Conservation (phyloP, 73 alveolate genomes). For the Paramecium pentaurelia region DNA sequence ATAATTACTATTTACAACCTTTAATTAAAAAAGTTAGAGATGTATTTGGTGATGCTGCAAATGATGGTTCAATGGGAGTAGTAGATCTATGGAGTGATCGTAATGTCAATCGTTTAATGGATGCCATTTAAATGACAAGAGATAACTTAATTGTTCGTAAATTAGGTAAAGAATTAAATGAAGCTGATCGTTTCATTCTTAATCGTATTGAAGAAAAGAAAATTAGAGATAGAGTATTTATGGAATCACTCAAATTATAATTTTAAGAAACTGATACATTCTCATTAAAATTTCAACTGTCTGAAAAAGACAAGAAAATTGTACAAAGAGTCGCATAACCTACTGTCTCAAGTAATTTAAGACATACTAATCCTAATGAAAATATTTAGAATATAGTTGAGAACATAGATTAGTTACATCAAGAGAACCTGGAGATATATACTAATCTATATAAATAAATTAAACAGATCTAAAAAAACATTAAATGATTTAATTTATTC, state of each 20-base stretch:
- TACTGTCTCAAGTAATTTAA: neutral
- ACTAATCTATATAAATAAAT: neutral
- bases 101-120: slow-evolving; percentile 20
- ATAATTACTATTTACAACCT: slow-evolving; percentile 4
- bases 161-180: neutral
- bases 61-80: slow-evolving; percentile 26
- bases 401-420: neutral
- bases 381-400: neutral
- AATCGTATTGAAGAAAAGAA: neutral
- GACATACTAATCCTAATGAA: neutral
- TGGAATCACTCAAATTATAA: slow-evolving; percentile 16
- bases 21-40: neutral
- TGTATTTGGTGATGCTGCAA: neutral
- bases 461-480: neutral
- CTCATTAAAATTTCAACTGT: neutral
- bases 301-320: neutral
- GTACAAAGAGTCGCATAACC: neutral
- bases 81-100: slow-evolving; percentile 39
- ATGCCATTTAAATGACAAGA: slow-evolving; percentile 22
- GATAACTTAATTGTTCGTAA: neutral
- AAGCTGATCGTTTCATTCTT: neutral
- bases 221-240: neutral
- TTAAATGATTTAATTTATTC: neutral
- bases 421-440: neutral
- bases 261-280: neutral